These are phyloP conservation scores for Lachnellula hyalina DNA, from an alignment of 2,329 filamentous ascomycete genomes.

Conservation along the genomic window DNA sequence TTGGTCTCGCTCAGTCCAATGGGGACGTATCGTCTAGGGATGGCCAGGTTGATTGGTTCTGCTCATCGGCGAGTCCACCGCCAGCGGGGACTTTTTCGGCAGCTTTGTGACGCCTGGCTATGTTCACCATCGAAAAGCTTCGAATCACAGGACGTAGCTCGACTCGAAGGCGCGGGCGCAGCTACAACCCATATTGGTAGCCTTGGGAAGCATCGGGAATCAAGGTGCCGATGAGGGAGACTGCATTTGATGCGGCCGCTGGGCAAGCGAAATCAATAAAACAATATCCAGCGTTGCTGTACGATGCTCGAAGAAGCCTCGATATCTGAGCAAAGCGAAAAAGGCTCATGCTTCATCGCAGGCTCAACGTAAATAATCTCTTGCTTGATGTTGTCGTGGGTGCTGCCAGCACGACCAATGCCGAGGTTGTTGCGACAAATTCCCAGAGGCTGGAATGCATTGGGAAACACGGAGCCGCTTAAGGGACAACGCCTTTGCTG, in stretches of 20 bases:
- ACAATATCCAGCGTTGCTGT: slow-evolving; percentile 93
- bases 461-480: neutral
- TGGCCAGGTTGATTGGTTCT: slow-evolving; percentile 46
- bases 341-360: slow-evolving; percentile 64
- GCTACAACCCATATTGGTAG: no score
- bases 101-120: slow-evolving; percentile 77
- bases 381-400: slow-evolving; percentile 78
- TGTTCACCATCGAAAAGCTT: slow-evolving; percentile 56
- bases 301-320: slow-evolving; percentile 1
- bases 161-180: no score
- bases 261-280: slow-evolving; percentile 88
- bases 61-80: slow-evolving; percentile 88
- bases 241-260: slow-evolving; percentile 86
- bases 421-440: slow-evolving; percentile 72
- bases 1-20: neutral
- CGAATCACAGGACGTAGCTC: no score
- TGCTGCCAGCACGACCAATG: slow-evolving; percentile 80
- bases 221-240: slow-evolving; percentile 77
- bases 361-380: slow-evolving; percentile 63
- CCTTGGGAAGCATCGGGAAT: slow-evolving; percentile 74
- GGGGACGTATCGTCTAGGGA: neutral
- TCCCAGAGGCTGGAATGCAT: slow-evolving; percentile 67
- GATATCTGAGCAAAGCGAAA: slow-evolving; percentile 48
- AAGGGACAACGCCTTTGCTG: neutral
- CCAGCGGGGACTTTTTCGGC: slow-evolving; percentile 38